Base-by-base conservation (phyloP, 2,329 filamentous ascomycete species). In the Dryadomyces quercus-mongolicae region DNA sequence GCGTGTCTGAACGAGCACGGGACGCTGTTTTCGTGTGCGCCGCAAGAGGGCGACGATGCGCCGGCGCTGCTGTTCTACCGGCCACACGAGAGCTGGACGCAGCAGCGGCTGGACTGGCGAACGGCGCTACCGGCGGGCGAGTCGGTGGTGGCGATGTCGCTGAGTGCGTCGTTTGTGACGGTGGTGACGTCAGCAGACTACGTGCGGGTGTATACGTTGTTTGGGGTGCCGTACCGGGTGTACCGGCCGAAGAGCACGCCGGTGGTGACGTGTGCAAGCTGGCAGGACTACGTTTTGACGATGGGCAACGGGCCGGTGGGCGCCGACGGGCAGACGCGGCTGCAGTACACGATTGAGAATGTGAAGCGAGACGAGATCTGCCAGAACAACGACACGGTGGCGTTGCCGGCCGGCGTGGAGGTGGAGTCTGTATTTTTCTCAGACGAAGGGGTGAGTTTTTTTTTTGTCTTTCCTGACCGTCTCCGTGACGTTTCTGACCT, bases 21-120 rank as follows among this genome's bases (percentile, higher is more conserved):
- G 16, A 78, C 89, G 0, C 76, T 95, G 0, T 96, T 96, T 65
- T 86, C 90, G 1, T 92, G 87, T 57, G 86, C 84, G 21, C 82
- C 88, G 1, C 76, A 74, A 9, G 54, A 16, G 13, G 34, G n/a
- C 21, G 51, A 42, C 20, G 49, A 83, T 55, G 62, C 67, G 10
- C 83, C 87, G 2, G 88, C 92, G 4, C 85, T 83, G 36, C 81
- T 98, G n/a, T 96, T 95, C 69, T 98, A 97, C 68, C 82, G 93
- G 7, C 93, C 94, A 0, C 93, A 98, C 65, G 92, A 98, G 71
- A 94, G 88, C 1, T 98, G 93, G 93, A 96, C 91, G 2, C 80
- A 88, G 51, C 80, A 88, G 52, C 80, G 93, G 52, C 81, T 82
- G 20, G 93, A 98, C 68, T 97, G 92, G 90, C 83, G 88, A 51